These are phyloP conservation scores for Trichoderma cornu-damae DNA, from an alignment of 2,329 filamentous ascomycete genomes.

Conservation along the genomic window DNA sequence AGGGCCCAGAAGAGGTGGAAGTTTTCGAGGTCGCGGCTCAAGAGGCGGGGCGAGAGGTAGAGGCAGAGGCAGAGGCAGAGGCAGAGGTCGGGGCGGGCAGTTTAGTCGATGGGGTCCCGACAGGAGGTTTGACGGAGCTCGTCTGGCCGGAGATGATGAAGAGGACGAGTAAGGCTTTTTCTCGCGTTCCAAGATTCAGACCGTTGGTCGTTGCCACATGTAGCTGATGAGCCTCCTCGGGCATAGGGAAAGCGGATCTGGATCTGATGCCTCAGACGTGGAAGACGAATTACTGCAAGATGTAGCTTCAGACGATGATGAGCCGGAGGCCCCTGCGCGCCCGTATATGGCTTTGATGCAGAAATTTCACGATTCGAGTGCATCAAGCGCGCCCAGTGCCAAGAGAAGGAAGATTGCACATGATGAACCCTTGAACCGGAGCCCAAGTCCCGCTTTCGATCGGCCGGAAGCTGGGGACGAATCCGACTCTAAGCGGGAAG, in stretches of 20 bases:
- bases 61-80: conserved; percentile 30
- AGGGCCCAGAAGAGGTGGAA: conserved; percentile 33
- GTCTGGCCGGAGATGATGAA: conserved; percentile 32
- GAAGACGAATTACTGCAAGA: conserved; percentile 37
- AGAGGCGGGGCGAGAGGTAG: conserved; percentile 28
- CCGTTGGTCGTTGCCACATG: not conserved
- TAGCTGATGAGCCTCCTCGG: not conserved
- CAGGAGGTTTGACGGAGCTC: conserved; percentile 35
- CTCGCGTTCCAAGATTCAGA: not conserved
- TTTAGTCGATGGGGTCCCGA: conserved; percentile 36
- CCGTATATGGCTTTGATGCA: conserved; percentile 57
- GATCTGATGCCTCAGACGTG: conserved; percentile 26
- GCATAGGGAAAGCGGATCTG: conserved; percentile 19
- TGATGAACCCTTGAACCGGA: conserved; percentile 23
- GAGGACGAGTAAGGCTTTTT: not conserved
- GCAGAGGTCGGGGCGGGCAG: conserved; percentile 15
- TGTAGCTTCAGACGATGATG: conserved; percentile 41
- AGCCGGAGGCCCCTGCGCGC: conserved; percentile 39
- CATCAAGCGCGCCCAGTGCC: conserved; percentile 38
- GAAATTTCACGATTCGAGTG: conserved; percentile 45
- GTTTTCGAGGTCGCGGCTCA: conserved; percentile 31
- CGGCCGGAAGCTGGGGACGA: conserved; percentile 38
- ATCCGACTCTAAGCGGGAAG: conserved; percentile 28
- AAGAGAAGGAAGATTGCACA: conserved; percentile 56
- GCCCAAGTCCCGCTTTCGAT: conserved; percentile 30